Evolutionary conservation across 2,329 filamentous ascomycete genomes (phyloP), one percentile per base, ranked within the genome.

Genomic region (Cyphellophora attinorum): DNA sequence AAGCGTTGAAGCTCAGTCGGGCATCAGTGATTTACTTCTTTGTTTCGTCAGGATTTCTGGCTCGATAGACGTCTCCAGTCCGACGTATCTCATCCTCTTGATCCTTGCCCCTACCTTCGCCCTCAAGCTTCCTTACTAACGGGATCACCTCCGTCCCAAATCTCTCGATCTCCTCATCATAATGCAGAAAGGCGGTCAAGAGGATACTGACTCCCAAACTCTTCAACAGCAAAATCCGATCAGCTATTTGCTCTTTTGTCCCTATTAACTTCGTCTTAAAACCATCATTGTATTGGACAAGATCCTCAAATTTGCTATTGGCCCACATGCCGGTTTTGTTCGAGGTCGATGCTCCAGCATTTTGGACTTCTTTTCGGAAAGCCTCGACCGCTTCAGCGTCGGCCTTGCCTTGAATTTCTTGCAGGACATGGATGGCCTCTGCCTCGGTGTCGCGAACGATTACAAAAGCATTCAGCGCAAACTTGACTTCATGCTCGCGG

Each of bases 201-300:
- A 63, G 45, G 31, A 72, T 27, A 12, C 18, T 27, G 67, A 33
- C 62, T 65, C 46, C 61, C 42, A 51, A 49, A 46, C 46, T 59
- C 30, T 44, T 55, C 33, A 67, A 35, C 63, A 67, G 11, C 68
- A 78, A 29, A 69, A 77, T 34, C 91, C 85, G 3, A 68, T 94
- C 41, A 71, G 82, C 19, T 75, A 81, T 46, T 72, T 95, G 3
- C 66, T 95, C 23, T 55, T 70, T 65, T 47, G 67, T 70, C 1
- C 67, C 67, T 28, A 70, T 68, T 16, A 71, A 47, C 50, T 69
- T 71, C 3, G 67, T 70, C 54, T 70, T 71, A 52, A 72, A 72
- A 2, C 68, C 68, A 46, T 71, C 67, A 29, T 72, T 72, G 42
- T 71, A 71, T 52, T 71, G 68, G 18, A 71, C 64, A 35, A 71